phyloP scores from a whole-genome alignment of 2,329 filamentous ascomycete genomes.

The Akanthomyces uredinophilus region DNA sequence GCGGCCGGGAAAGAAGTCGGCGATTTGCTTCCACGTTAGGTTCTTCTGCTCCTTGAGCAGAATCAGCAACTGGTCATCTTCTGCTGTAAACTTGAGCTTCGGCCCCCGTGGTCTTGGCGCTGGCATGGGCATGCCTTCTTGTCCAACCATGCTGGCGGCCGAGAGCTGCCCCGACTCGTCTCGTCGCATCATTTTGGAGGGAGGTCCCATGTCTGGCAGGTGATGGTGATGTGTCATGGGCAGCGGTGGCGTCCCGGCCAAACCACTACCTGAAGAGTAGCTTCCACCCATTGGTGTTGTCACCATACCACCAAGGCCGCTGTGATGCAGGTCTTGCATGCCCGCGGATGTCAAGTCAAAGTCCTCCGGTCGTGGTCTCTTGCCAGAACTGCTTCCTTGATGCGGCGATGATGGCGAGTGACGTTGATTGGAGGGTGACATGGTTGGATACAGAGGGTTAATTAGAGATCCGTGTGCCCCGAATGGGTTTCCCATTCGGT shows the following conservation, averaged over 20 bases:
- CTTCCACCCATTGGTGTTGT: slow-evolving; percentile 47
- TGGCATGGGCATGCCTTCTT: slow-evolving; percentile 80
- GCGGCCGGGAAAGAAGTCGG: slow-evolving; percentile 88
- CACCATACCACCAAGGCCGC: slow-evolving; percentile 52
- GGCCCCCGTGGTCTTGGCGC: slow-evolving; percentile 77
- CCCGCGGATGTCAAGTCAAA: slow-evolving; percentile 51
- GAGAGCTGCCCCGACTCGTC: slow-evolving; percentile 48
- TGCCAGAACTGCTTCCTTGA: slow-evolving; percentile 30
- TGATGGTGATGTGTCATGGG: slow-evolving; percentile 60
- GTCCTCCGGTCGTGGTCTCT: slow-evolving; percentile 53
- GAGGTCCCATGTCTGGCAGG: slow-evolving; percentile 66
- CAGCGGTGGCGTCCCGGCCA: slow-evolving; percentile 20
- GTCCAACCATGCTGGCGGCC: slow-evolving; percentile 79
- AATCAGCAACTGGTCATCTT: slow-evolving; percentile 82
- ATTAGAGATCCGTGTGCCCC: slow-evolving; percentile 44
- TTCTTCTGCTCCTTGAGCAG: slow-evolving; percentile 93
- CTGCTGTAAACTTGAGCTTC: slow-evolving; percentile 89
- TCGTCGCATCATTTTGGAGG: slow-evolving; percentile 62
- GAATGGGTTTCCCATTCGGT: slow-evolving; percentile 51
- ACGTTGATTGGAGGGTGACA: slow-evolving; percentile 34
- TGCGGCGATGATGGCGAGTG: slow-evolving; percentile 28
- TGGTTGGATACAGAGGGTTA: slow-evolving; percentile 47
- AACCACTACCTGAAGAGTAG: slow-evolving; percentile 34
- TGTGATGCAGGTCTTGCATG: slow-evolving; percentile 48
- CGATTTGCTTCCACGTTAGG: slow-evolving; percentile 95